Evolutionary conservation across 2,329 filamentous ascomycete genomes (phyloP).

Genomic region (Fusarium secorum): DNA sequence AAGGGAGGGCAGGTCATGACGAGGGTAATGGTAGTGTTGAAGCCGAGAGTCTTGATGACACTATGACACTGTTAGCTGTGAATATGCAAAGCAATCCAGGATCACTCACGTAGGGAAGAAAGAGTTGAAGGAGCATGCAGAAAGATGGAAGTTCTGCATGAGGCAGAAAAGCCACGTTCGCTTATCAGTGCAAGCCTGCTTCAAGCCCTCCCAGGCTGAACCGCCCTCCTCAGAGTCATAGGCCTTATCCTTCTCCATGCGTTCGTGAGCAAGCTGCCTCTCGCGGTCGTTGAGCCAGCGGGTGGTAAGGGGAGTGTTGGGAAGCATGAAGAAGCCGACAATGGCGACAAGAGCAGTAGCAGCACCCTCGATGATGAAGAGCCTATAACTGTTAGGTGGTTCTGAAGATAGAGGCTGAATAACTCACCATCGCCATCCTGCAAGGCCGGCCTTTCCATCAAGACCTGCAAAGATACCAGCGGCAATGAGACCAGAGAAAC

Average conservation of each 20-base stretch:
- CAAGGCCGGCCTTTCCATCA: slow-evolving; percentile 57
- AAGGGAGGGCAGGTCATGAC: slow-evolving; percentile 63
- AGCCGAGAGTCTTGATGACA: slow-evolving; percentile 59
- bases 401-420: rapidly evolving
- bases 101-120: slow-evolving; percentile 52
- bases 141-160: slow-evolving; percentile 65
- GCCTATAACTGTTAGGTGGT: slow-evolving; percentile 19
- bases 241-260: slow-evolving; percentile 61
- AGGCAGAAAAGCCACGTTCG: slow-evolving; percentile 61
- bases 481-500: slow-evolving; percentile 70
- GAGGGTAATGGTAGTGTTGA: slow-evolving; percentile 58
- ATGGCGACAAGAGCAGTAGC: slow-evolving; percentile 46
- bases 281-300: slow-evolving; percentile 56
- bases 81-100: rapidly evolving
- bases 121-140: slow-evolving; percentile 56
- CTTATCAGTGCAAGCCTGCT: slow-evolving; percentile 58
- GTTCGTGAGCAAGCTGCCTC: slow-evolving; percentile 55
- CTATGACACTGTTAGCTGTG: slow-evolving; percentile 15
- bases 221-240: slow-evolving; percentile 51
- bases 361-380: slow-evolving; percentile 63
- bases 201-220: slow-evolving; percentile 57
- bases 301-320: slow-evolving; percentile 54
- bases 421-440: slow-evolving; percentile 66
- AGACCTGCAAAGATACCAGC: slow-evolving; percentile 63
- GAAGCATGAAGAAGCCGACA: slow-evolving; percentile 44